Evolutionary conservation across 371 early-diverging fungal genomes (phyloP).

Genomic region (Mucor plumbeus): DNA sequence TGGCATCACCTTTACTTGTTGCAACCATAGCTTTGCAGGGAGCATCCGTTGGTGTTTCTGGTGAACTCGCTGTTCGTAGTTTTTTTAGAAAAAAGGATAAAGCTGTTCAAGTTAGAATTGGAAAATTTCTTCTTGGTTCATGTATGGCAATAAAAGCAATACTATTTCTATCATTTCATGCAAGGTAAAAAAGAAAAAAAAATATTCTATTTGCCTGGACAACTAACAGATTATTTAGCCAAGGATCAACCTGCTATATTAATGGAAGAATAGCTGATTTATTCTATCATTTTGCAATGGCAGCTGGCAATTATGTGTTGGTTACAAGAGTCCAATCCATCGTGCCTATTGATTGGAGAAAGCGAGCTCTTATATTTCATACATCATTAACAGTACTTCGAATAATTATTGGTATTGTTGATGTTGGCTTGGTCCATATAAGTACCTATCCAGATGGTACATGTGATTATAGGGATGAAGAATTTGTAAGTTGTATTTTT

Average conservation of each 20-base stretch:
- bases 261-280: slow-evolving; percentile 36
- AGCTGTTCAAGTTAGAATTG: slow-evolving; percentile 9
- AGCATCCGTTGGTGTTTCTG: slow-evolving; percentile 25
- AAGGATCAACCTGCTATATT: slow-evolving; percentile 23
- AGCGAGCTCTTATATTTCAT: slow-evolving; percentile 15
- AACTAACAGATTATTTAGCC: slow-evolving; percentile 5
- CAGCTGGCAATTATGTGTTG: slow-evolving; percentile 42
- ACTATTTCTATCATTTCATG: slow-evolving; percentile 27
- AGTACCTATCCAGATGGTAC: slow-evolving; percentile 11
- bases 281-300: slow-evolving; percentile 44
- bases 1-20: slow-evolving; percentile 23
- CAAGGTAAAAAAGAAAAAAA: slow-evolving; percentile 3
- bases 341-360: slow-evolving; percentile 30
- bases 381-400: slow-evolving; percentile 22
- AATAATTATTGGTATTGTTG: slow-evolving; percentile 35
- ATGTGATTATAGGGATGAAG: slow-evolving; percentile 38
- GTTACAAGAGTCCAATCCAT: slow-evolving; percentile 38
- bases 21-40: slow-evolving; percentile 34
- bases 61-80: slow-evolving; percentile 26
- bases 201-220: not conserved
- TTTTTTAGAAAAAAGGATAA: slow-evolving; percentile 25
- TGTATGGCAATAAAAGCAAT: slow-evolving; percentile 29
- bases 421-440: slow-evolving; percentile 28
- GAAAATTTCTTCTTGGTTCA: slow-evolving; percentile 28
- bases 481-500: slow-evolving; percentile 31